Evolutionary conservation across 208 protist species (phyloP), one percentile per base, ranked within the genome.

Genomic region (Crithidia sp.): DNA sequence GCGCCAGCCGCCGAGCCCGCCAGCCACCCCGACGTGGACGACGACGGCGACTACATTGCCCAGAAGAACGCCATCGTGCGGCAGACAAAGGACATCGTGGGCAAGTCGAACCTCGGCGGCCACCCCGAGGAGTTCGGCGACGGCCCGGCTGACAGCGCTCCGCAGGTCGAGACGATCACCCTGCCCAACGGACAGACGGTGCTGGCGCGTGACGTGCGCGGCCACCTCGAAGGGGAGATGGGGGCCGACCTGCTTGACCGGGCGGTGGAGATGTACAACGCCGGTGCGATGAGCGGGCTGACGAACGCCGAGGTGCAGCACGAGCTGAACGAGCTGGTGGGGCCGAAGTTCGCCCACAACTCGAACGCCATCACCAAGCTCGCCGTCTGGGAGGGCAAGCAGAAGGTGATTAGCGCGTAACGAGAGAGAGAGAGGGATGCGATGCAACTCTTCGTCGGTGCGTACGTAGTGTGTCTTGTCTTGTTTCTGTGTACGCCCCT

Each of bases 81-180:
- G 76, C 86, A 96, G 69, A 88, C 81, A 14, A 88, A 89, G 64
- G 83, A 79, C 53, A 93, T 96, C 64, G 89, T 95, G 14, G 90
- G 89, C 19, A 88, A 91, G 59, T 89, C 74, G 28, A 82, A 84
- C 60, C 83, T 93, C 28, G 88, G 88, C 67, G 88, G 88, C 8
- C 89, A 96, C 68, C 89, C 89, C 8, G 88, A 94, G 77, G 92
- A 96, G 85, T 94, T 94, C 71, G 89, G 88, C 59, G 92, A 94
- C 67, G 86, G 81, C 52, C 79, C 83, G 12, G 86, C 80, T 4
- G 72, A 79, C 52, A 81, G 86, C 66, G 45, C 79, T 10, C 84
- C 87, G 55, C 83, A 89, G 71, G 82, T 79, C 17, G 89, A 95
- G 75, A 88, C 76, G 37, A 93, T 96, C 49, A 88, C 84, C 37